A percentile compares a stretch with the other conserved stretches of the same genome.
These are phyloP conservation scores for Lentinula raphanica DNA, from an alignment of 768 basidiomycete species.

Conservation along the genomic window DNA sequence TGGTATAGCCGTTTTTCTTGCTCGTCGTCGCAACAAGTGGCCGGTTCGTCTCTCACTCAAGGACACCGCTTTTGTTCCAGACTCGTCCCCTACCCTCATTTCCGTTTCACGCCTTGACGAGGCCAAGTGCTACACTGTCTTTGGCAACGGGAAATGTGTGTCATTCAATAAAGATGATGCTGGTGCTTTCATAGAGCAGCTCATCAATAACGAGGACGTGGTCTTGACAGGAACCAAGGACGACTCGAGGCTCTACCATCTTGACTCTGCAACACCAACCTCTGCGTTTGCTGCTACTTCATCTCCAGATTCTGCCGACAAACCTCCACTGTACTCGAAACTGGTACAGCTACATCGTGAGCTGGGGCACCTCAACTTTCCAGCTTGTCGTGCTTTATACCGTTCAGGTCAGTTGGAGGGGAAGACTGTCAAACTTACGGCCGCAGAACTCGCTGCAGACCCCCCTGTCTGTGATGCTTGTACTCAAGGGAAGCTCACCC, in stretches of 20 bases:
- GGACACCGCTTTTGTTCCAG: conserved; percentile 10
- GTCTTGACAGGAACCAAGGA: conserved; percentile 5
- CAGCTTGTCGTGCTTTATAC: background rate
- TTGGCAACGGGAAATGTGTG: conserved; percentile 9
- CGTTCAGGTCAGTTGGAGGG: conserved; percentile 4
- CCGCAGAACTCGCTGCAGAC: conserved; percentile 8
- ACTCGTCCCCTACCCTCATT: conserved; percentile 11
- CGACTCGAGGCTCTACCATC: conserved; percentile 10
- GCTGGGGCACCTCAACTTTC: no score
- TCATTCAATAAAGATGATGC: conserved; percentile 9
- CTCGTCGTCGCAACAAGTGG: conserved; percentile 2
- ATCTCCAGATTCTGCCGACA: no score
- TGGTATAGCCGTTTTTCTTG: conserved; percentile 4
- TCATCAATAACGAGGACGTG: no score
- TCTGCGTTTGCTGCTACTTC: background rate
- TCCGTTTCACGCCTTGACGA: conserved; percentile 10
- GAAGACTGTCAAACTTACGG: conserved; percentile 5
- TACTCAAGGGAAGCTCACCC: conserved; percentile 10
- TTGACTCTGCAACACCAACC: conserved; percentile 4
- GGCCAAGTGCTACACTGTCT: conserved; percentile 11
- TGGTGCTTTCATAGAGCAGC: conserved; percentile 7
- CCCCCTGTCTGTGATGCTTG: conserved; percentile 10
- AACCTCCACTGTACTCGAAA: no score
- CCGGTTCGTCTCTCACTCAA: no score
- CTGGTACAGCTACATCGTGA: no score